Conservation (phyloP, 2,329 filamentous ascomycete genomes). For the Phaeoacremonium minimum region DNA sequence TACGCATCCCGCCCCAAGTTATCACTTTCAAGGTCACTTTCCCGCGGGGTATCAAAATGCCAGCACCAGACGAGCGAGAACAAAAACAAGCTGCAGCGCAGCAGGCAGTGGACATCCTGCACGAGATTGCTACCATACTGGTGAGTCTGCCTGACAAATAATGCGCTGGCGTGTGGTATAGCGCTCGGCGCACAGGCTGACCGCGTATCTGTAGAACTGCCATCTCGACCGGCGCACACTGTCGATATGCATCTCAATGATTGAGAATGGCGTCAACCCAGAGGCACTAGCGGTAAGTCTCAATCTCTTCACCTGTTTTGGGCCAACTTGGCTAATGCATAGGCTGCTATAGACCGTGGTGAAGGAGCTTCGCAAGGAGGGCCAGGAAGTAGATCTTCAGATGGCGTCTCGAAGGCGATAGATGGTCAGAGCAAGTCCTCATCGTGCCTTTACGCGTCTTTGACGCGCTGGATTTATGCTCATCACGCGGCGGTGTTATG, state of each 20-base stretch:
- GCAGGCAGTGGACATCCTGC: constrained; percentile 77
- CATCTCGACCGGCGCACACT: constrained; percentile 86
- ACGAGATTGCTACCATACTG: constrained; percentile 84
- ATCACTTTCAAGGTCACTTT: too few species aligned
- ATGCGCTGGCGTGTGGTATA: too few species aligned
- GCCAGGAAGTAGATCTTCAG: constrained; percentile 42
- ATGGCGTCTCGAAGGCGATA: constrained; percentile 20
- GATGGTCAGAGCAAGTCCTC: constrained; percentile 13
- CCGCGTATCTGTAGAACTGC: constrained; percentile 64
- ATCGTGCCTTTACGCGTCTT: background rate
- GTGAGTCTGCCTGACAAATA: constrained; percentile 61
- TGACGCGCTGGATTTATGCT: too few species aligned
- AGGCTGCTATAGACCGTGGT: constrained; percentile 44
- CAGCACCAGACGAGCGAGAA: constrained; percentile 41
- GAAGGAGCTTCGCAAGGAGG: constrained; percentile 55
- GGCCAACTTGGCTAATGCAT: background rate
- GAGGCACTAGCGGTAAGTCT: constrained; percentile 82
- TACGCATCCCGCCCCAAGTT: too few species aligned
- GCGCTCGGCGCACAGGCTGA: background rate
- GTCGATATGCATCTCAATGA: constrained; percentile 92
- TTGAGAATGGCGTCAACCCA: constrained; percentile 95
- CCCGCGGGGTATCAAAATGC: too few species aligned
- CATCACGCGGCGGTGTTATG: too few species aligned
- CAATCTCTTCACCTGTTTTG: constrained; percentile 2
- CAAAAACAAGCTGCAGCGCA: constrained; percentile 74